Conservation (phyloP, 768 basidiomycete genomes). For the Pisolithus tinctorius region DNA sequence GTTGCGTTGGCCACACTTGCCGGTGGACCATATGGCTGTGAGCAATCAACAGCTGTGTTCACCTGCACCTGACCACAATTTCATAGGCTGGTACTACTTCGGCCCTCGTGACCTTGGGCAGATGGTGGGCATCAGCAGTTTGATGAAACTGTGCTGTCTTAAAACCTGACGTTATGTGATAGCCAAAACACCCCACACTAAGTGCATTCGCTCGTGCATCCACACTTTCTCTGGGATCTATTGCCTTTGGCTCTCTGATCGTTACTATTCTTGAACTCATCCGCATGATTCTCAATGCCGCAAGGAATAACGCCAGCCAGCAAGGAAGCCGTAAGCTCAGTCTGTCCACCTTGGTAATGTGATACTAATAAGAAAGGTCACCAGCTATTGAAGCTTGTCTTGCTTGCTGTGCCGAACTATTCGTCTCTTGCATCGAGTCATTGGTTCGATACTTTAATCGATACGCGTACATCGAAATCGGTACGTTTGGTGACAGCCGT, state of each 20-base stretch:
- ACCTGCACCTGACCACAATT: not conserved
- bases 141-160: not conserved
- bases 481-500: slow-evolving; percentile 26
- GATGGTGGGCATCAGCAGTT: slow-evolving; percentile 39
- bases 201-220: slow-evolving; percentile 69
- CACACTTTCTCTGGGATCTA: slow-evolving; percentile 74
- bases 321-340: slow-evolving; percentile 57
- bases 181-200: slow-evolving; percentile 68
- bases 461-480: slow-evolving; percentile 82
- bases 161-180: not conserved
- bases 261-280: slow-evolving; percentile 74
- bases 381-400: slow-evolving; percentile 66
- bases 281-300: slow-evolving; percentile 50
- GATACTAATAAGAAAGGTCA: not conserved
- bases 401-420: slow-evolving; percentile 75
- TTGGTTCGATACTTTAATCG: slow-evolving; percentile 79
- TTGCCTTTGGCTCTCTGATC: slow-evolving; percentile 79
- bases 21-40: slow-evolving; percentile 65
- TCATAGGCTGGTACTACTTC: slow-evolving; percentile 68
- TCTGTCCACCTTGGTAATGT: not conserved
- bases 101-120: slow-evolving; percentile 60
- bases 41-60: slow-evolving; percentile 4
- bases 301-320: slow-evolving; percentile 50
- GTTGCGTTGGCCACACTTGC: slow-evolving; percentile 74
- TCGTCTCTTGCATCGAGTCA: slow-evolving; percentile 62